phyloP scores from a whole-genome alignment of 192 early-diverging fungal species.

The Coemansia sp. region DNA sequence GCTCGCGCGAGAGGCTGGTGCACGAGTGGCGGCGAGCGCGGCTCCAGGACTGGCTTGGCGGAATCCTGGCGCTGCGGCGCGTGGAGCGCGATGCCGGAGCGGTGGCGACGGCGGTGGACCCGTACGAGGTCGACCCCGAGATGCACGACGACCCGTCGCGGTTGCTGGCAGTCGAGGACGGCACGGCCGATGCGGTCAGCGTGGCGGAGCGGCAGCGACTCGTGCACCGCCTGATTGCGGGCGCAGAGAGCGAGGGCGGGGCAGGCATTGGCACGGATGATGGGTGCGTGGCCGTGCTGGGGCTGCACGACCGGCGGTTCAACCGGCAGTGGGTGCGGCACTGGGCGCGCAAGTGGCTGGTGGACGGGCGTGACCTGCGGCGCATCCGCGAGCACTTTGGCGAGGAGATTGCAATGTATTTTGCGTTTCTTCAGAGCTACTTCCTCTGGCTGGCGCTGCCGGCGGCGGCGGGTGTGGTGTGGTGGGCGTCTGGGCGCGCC shows the following conservation, averaged over 20 bases:
- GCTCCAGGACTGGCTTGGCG: conserved; percentile 69
- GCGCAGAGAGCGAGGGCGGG: conserved; percentile 31
- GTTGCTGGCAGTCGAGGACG: conserved; percentile 15
- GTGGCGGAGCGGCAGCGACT: conserved; percentile 35
- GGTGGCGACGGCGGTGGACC: conserved; percentile 10
- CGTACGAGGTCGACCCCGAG: conserved; percentile 31
- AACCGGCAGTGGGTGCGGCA: conserved; percentile 77
- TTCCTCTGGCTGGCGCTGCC: conserved; percentile 70
- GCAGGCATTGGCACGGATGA: conserved; percentile 55
- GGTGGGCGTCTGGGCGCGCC: conserved; percentile 51
- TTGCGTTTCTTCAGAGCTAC: conserved; percentile 92
- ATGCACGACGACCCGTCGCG: conserved; percentile 31
- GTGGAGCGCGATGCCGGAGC: conserved; percentile 10
- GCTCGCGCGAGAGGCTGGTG: conserved; percentile 55
- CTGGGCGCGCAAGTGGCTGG: conserved; percentile 79
- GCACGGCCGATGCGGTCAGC: conserved; percentile 13
- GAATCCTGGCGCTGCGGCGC: conserved; percentile 52
- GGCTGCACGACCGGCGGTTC: conserved; percentile 76
- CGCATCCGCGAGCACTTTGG: conserved; percentile 79
- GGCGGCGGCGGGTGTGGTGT: conserved; percentile 59
- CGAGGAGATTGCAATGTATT: conserved; percentile 91
- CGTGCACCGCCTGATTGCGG: conserved; percentile 33
- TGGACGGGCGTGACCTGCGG: conserved; percentile 68
- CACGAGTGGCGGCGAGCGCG: conserved; percentile 51
- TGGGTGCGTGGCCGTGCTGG: conserved; percentile 64